These are phyloP conservation scores for Eucalyptus sp. DNA, from an alignment of 345 rosid genomes.

Conservation along the genomic window DNA sequence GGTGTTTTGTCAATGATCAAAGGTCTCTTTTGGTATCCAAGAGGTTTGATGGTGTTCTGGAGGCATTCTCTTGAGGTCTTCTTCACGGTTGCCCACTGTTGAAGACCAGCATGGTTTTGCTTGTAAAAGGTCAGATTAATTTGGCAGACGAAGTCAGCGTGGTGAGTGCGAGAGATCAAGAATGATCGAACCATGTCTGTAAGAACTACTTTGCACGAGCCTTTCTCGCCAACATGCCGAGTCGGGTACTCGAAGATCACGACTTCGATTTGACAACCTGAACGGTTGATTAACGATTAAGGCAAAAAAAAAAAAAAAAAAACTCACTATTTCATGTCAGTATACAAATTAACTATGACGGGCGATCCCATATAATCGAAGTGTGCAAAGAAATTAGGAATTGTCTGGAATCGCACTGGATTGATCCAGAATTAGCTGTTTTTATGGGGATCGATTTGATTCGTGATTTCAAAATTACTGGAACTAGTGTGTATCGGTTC, in stretches of 20 bases:
- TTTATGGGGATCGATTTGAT: too few relatives aligned
- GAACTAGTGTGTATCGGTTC: rapidly evolving
- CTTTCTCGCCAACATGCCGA: not conserved
- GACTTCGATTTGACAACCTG: not conserved
- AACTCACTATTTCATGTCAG: not conserved
- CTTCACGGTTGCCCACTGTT: not conserved
- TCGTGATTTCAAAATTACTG: too few relatives aligned
- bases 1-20: not conserved
- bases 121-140: not conserved
- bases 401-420: rapidly evolving
- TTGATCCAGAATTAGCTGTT: too few relatives aligned
- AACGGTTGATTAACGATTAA: not conserved
- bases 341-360: not conserved
- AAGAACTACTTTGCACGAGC: not conserved
- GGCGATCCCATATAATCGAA: not conserved
- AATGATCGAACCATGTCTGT: not conserved
- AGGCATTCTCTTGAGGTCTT: not conserved
- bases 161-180: not conserved
- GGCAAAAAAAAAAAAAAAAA: too few relatives aligned
- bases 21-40: not conserved
- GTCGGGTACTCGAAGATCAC: not conserved
- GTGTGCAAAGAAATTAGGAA: too few relatives aligned
- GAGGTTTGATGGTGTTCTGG: not conserved
- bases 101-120: not conserved
- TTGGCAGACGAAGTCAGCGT: not conserved